phyloP scores from a whole-genome alignment of 2,329 filamentous ascomycete species.

The Botrytis tulipae region DNA sequence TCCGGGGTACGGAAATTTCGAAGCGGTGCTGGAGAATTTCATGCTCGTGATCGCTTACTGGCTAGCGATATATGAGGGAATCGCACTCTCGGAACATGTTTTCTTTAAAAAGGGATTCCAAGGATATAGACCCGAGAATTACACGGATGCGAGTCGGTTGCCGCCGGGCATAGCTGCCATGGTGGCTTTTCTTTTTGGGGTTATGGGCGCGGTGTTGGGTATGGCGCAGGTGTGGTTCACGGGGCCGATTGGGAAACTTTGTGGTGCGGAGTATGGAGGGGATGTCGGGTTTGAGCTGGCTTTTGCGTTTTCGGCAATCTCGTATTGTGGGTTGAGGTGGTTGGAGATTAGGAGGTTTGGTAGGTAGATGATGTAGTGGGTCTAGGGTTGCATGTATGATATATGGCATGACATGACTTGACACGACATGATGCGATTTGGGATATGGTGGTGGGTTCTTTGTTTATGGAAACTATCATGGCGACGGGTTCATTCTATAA shows the following conservation, averaged over 20 bases:
- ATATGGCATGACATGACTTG: not conserved
- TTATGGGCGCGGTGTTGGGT: constrained; percentile 64
- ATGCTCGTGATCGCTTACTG: constrained; percentile 70
- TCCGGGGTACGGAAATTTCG: constrained; percentile 65
- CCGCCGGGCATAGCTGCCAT: constrained; percentile 64
- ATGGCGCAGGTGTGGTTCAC: constrained; percentile 71
- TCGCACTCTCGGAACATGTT: constrained; percentile 46
- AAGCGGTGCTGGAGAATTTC: constrained; percentile 65
- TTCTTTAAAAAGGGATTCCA: constrained; percentile 61
- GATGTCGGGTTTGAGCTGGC: constrained; percentile 66
- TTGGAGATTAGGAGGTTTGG: constrained; percentile 45
- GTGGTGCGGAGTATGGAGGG: constrained; percentile 43
- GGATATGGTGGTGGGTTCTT: not conserved
- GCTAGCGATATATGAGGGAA: constrained; percentile 70
- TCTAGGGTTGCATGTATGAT: not conserved
- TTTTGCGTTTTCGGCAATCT: constrained; percentile 56
- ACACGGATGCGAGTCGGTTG: constrained; percentile 55
- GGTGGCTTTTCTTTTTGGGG: constrained; percentile 60
- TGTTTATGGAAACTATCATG: not conserved
- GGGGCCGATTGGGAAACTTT: constrained; percentile 59
- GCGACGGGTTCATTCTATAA: not conserved
- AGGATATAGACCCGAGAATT: constrained; percentile 59
- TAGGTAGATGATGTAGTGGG: constrained; percentile 34
- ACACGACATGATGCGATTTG: not conserved
- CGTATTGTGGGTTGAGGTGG: constrained; percentile 48